phyloP scores from a whole-genome alignment of 495 filamentous ascomycete genomes.

The Aspergillus nanangensis region DNA sequence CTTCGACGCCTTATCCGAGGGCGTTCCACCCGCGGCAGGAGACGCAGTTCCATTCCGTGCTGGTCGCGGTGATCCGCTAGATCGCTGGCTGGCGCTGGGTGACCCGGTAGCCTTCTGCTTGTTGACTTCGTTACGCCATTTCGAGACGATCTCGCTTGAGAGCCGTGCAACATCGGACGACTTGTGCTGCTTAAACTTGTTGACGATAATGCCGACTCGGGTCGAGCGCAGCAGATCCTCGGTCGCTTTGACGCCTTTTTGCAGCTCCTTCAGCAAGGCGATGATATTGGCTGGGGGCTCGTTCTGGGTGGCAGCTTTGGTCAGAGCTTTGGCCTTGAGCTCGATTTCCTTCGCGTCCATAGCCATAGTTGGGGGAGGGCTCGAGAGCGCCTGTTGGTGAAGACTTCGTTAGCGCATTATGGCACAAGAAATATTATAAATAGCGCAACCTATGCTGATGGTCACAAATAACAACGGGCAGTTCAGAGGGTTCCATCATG shows the following conservation, averaged over 20 bases:
- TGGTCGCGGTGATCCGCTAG: constrained; percentile 37
- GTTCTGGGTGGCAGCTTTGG: constrained; percentile 66
- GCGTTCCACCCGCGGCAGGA: constrained; percentile 30
- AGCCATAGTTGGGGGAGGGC: constrained; percentile 12
- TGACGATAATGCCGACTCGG: constrained; percentile 83
- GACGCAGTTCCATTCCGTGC: constrained; percentile 39
- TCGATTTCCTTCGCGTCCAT: constrained; percentile 86
- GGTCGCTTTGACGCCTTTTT: constrained; percentile 71
- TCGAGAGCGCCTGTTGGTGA: neutral
- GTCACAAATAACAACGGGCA: too few relatives aligned
- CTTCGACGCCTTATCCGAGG: constrained; percentile 46
- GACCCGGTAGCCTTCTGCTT: constrained; percentile 58
- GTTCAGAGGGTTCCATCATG: too few relatives aligned
- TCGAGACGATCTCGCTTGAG: constrained; percentile 75
- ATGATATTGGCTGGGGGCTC: constrained; percentile 63
- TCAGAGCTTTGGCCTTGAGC: constrained; percentile 63
- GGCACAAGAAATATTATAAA: neutral
- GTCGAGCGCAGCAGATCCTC: constrained; percentile 85
- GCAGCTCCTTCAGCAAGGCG: constrained; percentile 67
- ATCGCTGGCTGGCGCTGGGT: constrained; percentile 36
- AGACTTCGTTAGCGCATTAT: constrained; percentile 2
- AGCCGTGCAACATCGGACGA: constrained; percentile 71
- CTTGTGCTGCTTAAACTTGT: constrained; percentile 70
- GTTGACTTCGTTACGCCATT: constrained; percentile 81
- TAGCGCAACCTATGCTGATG: too few relatives aligned